Conservation (phyloP, 2,329 filamentous ascomycete species). For the Pseudogymnoascus sp. region DNA sequence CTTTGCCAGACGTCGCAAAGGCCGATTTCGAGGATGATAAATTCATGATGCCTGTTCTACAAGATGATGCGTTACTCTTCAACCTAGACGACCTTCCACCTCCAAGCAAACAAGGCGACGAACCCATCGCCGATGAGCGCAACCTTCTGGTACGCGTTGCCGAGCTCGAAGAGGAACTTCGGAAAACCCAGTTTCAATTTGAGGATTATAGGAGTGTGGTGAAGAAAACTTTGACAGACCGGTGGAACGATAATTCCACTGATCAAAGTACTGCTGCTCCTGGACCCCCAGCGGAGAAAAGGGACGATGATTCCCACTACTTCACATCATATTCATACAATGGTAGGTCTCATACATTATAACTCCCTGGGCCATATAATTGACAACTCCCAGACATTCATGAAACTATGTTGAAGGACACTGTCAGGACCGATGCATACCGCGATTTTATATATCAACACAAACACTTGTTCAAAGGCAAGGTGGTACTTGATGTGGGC, state of each 20-base stretch:
- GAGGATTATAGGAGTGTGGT: slow-evolving; percentile 32
- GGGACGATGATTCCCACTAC: slow-evolving; percentile 50
- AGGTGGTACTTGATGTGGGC: slow-evolving; percentile 83
- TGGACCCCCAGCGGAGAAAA: slow-evolving; percentile 40
- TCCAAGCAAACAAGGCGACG: slow-evolving; percentile 20
- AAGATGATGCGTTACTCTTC: slow-evolving; percentile 84
- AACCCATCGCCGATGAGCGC: slow-evolving; percentile 25
- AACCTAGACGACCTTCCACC: slow-evolving; percentile 70
- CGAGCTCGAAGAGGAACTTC: slow-evolving; percentile 31
- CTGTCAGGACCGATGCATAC: slow-evolving; percentile 81
- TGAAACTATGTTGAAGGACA: slow-evolving; percentile 91
- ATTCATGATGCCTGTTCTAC: slow-evolving; percentile 74
- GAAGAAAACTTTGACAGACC: slow-evolving; percentile 31
- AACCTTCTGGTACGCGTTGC: slow-evolving; percentile 26
- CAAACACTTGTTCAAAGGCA: slow-evolving; percentile 77
- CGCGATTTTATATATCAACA: slow-evolving; percentile 92
- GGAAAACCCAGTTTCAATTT: slow-evolving; percentile 32
- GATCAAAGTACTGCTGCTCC: slow-evolving; percentile 30
- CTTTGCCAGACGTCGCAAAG: slow-evolving; percentile 41
- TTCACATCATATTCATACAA: slow-evolving; percentile 59
- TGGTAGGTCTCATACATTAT: slow-evolving; percentile 35
- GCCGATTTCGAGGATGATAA: slow-evolving; percentile 65
- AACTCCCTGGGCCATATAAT: background rate
- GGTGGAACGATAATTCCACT: slow-evolving; percentile 28
- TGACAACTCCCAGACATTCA: slow-evolving; percentile 59